phyloP scores from a whole-genome alignment of 371 early-diverging fungal species.

The Rhizopus microsporus region DNA sequence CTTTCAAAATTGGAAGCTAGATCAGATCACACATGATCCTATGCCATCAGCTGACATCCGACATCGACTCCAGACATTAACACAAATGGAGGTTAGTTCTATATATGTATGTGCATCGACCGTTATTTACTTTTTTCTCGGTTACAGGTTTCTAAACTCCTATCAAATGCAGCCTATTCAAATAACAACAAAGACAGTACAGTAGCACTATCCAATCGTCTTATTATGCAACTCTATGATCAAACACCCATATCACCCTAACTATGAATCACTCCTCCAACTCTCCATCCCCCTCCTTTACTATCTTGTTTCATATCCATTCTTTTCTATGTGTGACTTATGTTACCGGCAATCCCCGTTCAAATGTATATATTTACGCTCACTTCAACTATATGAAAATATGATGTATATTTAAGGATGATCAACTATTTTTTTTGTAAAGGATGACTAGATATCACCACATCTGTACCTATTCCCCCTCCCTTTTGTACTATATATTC shows the following conservation, averaged over 20 bases:
- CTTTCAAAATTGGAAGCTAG: conserved; percentile 44
- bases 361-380: neutral
- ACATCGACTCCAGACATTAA: conserved; percentile 20
- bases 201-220: conserved; percentile 30
- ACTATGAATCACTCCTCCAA: conserved; percentile 3
- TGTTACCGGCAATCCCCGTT: too few relatives aligned
- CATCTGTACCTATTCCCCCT: too few relatives aligned
- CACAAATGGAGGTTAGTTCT: conserved; percentile 24
- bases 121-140: conserved; percentile 1
- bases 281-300: too few relatives aligned
- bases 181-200: conserved; percentile 41
- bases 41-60: conserved; percentile 18
- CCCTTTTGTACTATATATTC: too few relatives aligned
- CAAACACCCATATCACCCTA: conserved; percentile 44
- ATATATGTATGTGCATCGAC: neutral
- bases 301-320: too few relatives aligned
- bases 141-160: conserved; percentile 16
- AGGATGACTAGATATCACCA: too few relatives aligned
- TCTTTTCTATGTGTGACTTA: too few relatives aligned
- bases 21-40: conserved; percentile 26
- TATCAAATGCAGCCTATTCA: conserved; percentile 17
- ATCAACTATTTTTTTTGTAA: neutral
- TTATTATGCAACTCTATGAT: conserved; percentile 40
- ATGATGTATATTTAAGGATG: neutral
- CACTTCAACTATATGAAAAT: neutral